A percentile compares a stretch with the other conserved stretches of the same genome.
These are phyloP conservation scores for Botrytis sinoallii DNA, from an alignment of 2,329 filamentous ascomycete genomes.

Conservation along the genomic window DNA sequence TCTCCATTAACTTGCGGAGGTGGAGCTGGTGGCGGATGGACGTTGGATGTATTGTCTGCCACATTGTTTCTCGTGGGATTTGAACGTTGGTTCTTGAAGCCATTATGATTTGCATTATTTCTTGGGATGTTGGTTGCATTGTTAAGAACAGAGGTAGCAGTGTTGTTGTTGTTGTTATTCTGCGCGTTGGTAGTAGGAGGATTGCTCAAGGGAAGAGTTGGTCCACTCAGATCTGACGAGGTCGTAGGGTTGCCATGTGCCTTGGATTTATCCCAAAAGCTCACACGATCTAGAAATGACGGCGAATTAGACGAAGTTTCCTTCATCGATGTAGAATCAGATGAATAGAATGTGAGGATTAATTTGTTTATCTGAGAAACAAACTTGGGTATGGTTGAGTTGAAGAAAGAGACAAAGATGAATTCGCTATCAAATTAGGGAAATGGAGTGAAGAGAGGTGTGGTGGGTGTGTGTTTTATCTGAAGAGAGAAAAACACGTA, in stretches of 20 bases:
- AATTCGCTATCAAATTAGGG: not conserved
- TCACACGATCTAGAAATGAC: conserved; percentile 54
- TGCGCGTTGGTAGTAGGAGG: conserved; percentile 29
- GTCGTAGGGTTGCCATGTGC: conserved; percentile 50
- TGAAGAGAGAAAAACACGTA: not conserved
- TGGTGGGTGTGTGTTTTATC: not conserved
- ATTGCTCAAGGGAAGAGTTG: conserved; percentile 42
- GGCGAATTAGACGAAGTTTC: conserved; percentile 51
- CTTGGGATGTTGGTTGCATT: conserved; percentile 28
- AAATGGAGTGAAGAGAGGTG: not conserved
- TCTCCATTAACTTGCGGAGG: conserved; percentile 51
- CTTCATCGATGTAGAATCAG: conserved; percentile 54
- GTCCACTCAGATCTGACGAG: conserved; percentile 38
- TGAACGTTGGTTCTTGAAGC: conserved; percentile 33
- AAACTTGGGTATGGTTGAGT: not conserved
- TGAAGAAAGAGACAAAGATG: not conserved
- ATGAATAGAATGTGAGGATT: not conserved
- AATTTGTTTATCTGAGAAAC: not conserved
- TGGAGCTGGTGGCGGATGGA: conserved; percentile 43
- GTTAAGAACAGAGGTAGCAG: conserved; percentile 26
- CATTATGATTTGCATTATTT: conserved; percentile 25
- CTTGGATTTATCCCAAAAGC: conserved; percentile 53
- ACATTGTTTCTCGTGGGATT: conserved; percentile 34
- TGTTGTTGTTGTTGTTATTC: conserved; percentile 22
- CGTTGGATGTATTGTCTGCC: conserved; percentile 39